phyloP scores from a whole-genome alignment of 164 flowering plant genomes.

The Vitis riparia region DNA sequence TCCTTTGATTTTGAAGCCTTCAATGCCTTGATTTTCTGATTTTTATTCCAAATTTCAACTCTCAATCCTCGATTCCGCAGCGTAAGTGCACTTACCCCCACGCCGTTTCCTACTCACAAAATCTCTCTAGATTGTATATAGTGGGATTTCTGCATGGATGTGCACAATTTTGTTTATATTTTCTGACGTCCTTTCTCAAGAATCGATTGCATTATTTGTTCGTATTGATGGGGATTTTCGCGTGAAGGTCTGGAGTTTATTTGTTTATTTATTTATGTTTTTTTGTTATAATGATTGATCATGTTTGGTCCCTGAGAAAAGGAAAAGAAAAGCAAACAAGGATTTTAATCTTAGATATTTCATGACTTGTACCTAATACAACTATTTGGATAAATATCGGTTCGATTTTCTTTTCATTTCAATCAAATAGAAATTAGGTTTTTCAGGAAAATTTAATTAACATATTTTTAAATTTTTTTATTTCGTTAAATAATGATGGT shows the following conservation, averaged over 20 bases:
- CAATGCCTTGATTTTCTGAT: too few species aligned
- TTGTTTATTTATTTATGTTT: background rate
- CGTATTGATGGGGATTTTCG: constrained; percentile 13
- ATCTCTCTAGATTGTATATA: too few species aligned
- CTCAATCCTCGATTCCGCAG: too few species aligned
- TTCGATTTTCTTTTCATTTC: background rate
- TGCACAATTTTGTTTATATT: background rate
- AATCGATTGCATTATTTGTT: constrained; percentile 2
- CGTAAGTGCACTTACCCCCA: too few species aligned
- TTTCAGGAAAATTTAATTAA: background rate
- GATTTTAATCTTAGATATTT: background rate
- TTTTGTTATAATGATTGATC: background rate
- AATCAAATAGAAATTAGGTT: background rate
- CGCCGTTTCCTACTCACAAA: too few species aligned
- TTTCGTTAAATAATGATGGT: background rate
- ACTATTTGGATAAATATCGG: background rate
- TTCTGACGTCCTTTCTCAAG: constrained; percentile 1
- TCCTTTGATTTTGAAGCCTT: too few species aligned
- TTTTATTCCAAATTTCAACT: too few species aligned
- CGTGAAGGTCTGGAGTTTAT: constrained; percentile 13
- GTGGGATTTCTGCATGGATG: background rate
- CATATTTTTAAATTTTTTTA: too few species aligned
- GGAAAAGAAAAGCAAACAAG: background rate
- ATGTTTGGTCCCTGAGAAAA: constrained; percentile 1
- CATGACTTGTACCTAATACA: background rate